Base-by-base conservation (phyloP, 2,329 filamentous ascomycete species). In the Escovopsis sp. region DNA sequence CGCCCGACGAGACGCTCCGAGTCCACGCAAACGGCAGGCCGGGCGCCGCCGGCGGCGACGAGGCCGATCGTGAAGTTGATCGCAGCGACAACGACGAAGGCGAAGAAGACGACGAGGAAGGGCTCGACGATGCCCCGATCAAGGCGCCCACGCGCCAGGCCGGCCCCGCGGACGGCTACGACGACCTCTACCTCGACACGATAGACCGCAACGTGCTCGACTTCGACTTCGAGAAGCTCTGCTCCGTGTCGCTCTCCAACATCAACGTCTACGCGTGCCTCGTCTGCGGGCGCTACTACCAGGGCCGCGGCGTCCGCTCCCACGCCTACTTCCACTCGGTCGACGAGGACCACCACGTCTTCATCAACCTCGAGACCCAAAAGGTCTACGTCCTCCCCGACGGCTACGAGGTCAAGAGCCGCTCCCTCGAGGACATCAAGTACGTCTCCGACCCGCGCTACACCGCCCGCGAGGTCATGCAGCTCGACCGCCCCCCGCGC, bases 181-280 rank as follows among this genome's bases (percentile, higher is more conserved):
- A 83, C 54, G 89, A 98, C 60, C 78, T 98, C 25, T 98, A 98
- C 60, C 83, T 98, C 51, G 91, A 98, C 67, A 96, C 91, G 11
- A 93, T 98, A 63, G 79, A 94, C 61, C 84, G 91, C 54, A 78
- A 81, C 56, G 80, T 94, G 37, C 79, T 96, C 43, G 91, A 98
- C 63, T 96, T 96, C 58, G 91, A 98, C 63, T 98, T 98, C 59
- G 91, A 98, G 60, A 98, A 98, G 69, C 76, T 95, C 11, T 98
- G 91, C 65, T 96, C 89, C 20, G 74, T 98, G 50, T 94, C 86
- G 30, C 73, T 98, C 7, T 94, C 88, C 39, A 96, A 96, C 59
- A 95, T 96, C 66, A 98, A 98, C 58, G 88, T 98, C 36, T 98
- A 98, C 60, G 91, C 91, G 9, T 98, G 91, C 56, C 74, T 98